A percentile compares a stretch with the other conserved stretches of the same genome.
phyloP scores from a whole-genome alignment of 371 early-diverging fungal genomes.

The Mortierella sp. region DNA sequence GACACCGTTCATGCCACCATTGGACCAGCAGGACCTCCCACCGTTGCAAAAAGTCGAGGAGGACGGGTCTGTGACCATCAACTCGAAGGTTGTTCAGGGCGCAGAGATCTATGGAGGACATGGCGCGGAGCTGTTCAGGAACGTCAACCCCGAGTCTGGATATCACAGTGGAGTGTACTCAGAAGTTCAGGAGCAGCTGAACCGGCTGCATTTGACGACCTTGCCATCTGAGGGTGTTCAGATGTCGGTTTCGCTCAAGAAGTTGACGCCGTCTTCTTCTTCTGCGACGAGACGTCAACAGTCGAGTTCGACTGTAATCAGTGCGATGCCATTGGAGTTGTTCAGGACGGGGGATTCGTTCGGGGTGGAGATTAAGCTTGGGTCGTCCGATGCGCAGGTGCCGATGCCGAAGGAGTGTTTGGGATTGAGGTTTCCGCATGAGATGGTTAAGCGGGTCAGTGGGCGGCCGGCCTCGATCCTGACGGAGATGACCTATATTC shows the following conservation, averaged over 20 bases:
- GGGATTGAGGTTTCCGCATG: constrained; percentile 40
- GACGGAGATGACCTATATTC: constrained; percentile 35
- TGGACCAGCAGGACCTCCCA: constrained; percentile 43
- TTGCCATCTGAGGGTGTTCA: constrained; percentile 25
- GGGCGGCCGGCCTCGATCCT: constrained; percentile 26
- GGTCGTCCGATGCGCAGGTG: neutral
- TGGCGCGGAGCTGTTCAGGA: constrained; percentile 11
- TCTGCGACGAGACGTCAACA: neutral
- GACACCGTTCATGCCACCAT: constrained; percentile 23
- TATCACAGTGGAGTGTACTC: constrained; percentile 36
- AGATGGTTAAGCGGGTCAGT: constrained; percentile 36
- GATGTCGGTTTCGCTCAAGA: constrained; percentile 34
- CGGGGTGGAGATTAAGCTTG: constrained; percentile 23
- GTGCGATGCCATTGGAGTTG: constrained; percentile 16
- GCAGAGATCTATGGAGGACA: neutral
- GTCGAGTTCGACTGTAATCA: constrained; percentile 4
- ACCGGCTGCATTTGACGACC: constrained; percentile 12
- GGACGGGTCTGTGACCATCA: constrained; percentile 25
- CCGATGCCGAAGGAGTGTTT: constrained; percentile 31
- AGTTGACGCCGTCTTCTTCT: neutral
- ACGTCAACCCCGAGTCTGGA: constrained; percentile 42
- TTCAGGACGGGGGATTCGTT: constrained; percentile 50
- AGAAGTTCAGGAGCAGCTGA: constrained; percentile 33
- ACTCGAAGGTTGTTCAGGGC: constrained; percentile 22
- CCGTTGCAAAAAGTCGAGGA: constrained; percentile 9